Conservation (phyloP, 1,139 yeast genomes). For the Zygosaccharomyces pseudobailii region DNA sequence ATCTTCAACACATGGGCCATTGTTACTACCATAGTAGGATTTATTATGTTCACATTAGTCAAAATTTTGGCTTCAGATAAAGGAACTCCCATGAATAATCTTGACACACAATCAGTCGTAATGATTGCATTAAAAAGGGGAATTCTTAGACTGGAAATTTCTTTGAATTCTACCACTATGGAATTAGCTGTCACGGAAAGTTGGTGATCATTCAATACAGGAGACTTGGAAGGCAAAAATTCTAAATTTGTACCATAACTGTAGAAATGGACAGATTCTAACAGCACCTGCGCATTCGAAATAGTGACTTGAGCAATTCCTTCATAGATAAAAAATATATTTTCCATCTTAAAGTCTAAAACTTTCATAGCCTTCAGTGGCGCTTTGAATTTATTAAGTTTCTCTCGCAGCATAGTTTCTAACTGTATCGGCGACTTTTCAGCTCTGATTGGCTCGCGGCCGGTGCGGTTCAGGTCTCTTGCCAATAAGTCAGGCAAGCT, state of each 20-base stretch:
- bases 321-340: slow-evolving; percentile 18
- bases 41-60: slow-evolving; percentile 26
- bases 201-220: slow-evolving; percentile 23
- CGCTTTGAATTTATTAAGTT: slow-evolving; percentile 5
- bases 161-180: slow-evolving; percentile 15
- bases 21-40: slow-evolving; percentile 27
- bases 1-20: slow-evolving; percentile 19
- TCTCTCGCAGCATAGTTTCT: slow-evolving; percentile 3
- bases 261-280: slow-evolving; percentile 21
- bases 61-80: slow-evolving; percentile 19
- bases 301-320: slow-evolving; percentile 16
- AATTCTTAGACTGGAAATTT: slow-evolving; percentile 21
- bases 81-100: slow-evolving; percentile 16
- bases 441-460: neutral
- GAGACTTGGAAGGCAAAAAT: slow-evolving; percentile 16
- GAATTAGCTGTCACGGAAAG: slow-evolving; percentile 29
- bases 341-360: slow-evolving; percentile 30
- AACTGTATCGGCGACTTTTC: slow-evolving; percentile 1
- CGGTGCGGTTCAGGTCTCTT: neutral
- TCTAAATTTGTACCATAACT: slow-evolving; percentile 23
- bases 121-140: slow-evolving; percentile 29
- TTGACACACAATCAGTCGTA: slow-evolving; percentile 25
- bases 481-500: slow-evolving; percentile 6
- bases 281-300: slow-evolving; percentile 26
- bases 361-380: slow-evolving; percentile 17